Evolutionary conservation across 2,329 filamentous ascomycete species (phyloP), one percentile per base, ranked within the genome.

Genomic region (Cladosporium velox): DNA sequence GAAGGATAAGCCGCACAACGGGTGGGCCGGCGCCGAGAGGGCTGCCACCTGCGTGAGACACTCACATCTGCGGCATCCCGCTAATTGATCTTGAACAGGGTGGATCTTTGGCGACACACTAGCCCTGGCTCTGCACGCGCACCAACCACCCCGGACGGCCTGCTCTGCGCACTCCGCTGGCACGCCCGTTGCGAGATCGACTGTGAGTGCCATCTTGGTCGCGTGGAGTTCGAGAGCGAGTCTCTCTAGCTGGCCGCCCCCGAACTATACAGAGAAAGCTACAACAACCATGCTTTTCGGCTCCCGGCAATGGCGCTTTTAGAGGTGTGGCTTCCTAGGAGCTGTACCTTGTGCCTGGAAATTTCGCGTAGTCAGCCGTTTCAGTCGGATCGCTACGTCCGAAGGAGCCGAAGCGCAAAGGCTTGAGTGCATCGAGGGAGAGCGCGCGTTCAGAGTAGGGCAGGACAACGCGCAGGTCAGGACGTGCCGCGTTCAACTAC

Each of bases 1-100:
- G 34, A 35, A 52, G 61, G 57, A 64, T 44, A 24, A 55, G 61
- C 51, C 61, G 61, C 35, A 47, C 67, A 44, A 67, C 59, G 59
- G 62, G 8, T 66, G 59, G 59, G 52, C 52, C 12, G 24, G 24
- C 24, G 47, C 51, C 47, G 59, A 52, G 32, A 70, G 69, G 21
- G 70, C 71, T 63, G 70, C 34, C 10, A 71, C 61, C 73, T 71
- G 41, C 69, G 71, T 66, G 70, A 75, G 69, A 70, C 74, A 55
- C 24, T 24, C n/a, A 44, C 59, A 68, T 66, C 1, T 24, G 24
- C 24, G 54, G 60, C 60, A 60, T 66, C 60, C 34, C 66, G 58
- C 49, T 62, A 54, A 62, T 64, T 67, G 41, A 67, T 59, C 64
- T 67, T 67, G 63, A 54, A 51, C 58, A 61, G 34, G 51, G 61